Percentiles rank a stretch among this genome's conserved stretches.
These are phyloP conservation scores for Rubroshorea leprosula DNA, from an alignment of 345 rosid species.

Conservation along the genomic window DNA sequence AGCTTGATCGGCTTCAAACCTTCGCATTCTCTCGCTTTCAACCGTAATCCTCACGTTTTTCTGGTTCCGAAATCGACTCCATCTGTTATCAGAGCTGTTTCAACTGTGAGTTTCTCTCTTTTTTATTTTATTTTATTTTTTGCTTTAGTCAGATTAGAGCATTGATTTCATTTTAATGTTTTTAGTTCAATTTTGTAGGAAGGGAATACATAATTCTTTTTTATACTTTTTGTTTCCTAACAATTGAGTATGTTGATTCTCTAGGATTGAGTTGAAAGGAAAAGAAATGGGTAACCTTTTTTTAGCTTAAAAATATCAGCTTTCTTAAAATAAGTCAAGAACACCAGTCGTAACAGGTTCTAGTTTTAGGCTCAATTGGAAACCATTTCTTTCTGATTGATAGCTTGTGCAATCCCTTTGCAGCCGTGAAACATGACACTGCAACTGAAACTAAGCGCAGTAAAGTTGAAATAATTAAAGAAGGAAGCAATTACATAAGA, in stretches of 20 bases:
- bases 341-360: too few species aligned
- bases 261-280: background rate
- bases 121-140: too few species aligned
- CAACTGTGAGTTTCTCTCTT: conserved; percentile 48
- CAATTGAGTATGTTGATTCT: background rate
- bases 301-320: too few species aligned
- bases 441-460: conserved; percentile 67
- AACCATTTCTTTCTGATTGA: conserved; percentile 7
- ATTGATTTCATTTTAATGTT: background rate
- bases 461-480: conserved; percentile 95
- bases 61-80: conserved; percentile 29
- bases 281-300: background rate
- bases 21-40: conserved; percentile 36
- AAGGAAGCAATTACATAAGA: conserved; percentile 85
- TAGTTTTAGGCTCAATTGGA: background rate
- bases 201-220: too few species aligned
- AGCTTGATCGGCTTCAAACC: conserved; percentile 53
- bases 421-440: conserved; percentile 58
- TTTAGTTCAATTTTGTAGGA: background rate
- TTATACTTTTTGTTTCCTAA: too few species aligned
- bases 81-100: conserved; percentile 59
- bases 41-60: conserved; percentile 26
- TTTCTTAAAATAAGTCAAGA: too few species aligned
- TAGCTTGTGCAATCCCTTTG: conserved; percentile 12
- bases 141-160: background rate